Conservation (phyloP, 257 asterid genomes). For the Capsicum baccatum region DNA sequence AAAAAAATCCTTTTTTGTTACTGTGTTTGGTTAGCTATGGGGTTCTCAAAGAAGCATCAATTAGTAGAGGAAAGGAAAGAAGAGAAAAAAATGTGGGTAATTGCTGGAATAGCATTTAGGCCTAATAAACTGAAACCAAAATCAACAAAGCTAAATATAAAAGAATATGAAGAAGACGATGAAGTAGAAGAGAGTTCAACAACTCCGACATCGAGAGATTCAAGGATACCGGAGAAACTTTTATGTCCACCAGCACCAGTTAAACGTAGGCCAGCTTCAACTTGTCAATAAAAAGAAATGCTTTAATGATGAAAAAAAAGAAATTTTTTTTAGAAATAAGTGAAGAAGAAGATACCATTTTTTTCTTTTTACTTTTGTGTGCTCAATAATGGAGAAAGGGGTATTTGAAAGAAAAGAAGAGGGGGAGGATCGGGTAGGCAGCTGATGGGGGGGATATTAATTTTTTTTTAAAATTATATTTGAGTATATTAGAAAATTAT, state of each 20-base stretch:
- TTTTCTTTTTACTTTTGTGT: too few relatives aligned
- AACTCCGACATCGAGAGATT: slow-evolving; percentile 80
- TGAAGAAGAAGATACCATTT: too few relatives aligned
- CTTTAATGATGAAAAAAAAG: too few relatives aligned
- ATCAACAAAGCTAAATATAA: slow-evolving; percentile 45
- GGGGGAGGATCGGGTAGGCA: too few relatives aligned
- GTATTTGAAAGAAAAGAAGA: too few relatives aligned
- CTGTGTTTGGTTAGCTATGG: slow-evolving; percentile 43
- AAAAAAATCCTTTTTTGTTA: background rate
- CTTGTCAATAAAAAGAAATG: slow-evolving; percentile 36
- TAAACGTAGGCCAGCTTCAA: slow-evolving; percentile 66
- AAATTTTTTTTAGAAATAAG: too few relatives aligned
- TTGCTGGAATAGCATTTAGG: slow-evolving; percentile 64
- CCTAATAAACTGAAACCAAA: slow-evolving; percentile 71
- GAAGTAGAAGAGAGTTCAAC: slow-evolving; percentile 44
- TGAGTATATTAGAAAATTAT: too few relatives aligned
- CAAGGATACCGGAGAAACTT: slow-evolving; percentile 65
- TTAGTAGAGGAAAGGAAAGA: slow-evolving; percentile 51
- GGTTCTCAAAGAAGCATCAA: slow-evolving; percentile 64
- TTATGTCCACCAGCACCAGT: slow-evolving; percentile 87
- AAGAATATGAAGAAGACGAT: slow-evolving; percentile 42
- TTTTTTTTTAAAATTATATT: too few relatives aligned
- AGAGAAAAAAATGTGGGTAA: slow-evolving; percentile 66
- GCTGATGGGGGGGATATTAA: too few relatives aligned
- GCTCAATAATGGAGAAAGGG: too few relatives aligned